Evolutionary conservation across 2,329 filamentous ascomycete species (phyloP), one percentile per base, ranked within the genome.

Genomic region (Didymellaceae sp.): DNA sequence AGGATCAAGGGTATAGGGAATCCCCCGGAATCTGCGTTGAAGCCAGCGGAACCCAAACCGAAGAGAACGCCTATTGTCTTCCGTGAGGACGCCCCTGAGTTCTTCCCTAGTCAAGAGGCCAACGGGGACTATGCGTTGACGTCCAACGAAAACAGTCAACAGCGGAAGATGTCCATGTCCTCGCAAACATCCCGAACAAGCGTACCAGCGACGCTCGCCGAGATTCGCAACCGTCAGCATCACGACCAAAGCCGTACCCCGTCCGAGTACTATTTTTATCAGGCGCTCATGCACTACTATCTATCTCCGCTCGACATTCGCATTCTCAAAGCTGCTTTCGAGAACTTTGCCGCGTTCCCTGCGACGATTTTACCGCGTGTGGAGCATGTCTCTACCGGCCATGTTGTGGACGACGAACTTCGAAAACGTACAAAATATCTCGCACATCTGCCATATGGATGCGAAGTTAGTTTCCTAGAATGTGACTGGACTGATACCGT

Each of bases 401-500:
- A 96, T 66, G 86, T 91, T 5, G 85, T 97, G 5, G 91, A 97
- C 60, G 91, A 96, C 64, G 86, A 87, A 13, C 73, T 96, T 44
- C 85, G 92, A 37, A 91, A 89, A 68, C 84, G 91, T 24, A 86
- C 90, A 46, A 96, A 94, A 70, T 97, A 96, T 59, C 81, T 97
- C 3, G 85, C 85, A 1, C 92, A 97, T 72, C 80, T 97, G 5
- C 92, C 92, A 0, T 86, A 89, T 41, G 92, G 92, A n/a, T 96
- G 91, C 70, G 88, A 96, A 59, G 89, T 97, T 32, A 91, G 82
- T 59, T 96, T 96, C 64, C 74, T 97, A 1, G 92, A 97, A 74
- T 97, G 92, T 67, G 91, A 97, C 71, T 97, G 92, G 92, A 91
- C 90, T 3, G 91, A 96, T 59, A 89, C 94, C 28, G 89, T 97